Evolutionary conservation across 257 asterid species (phyloP), one percentile per base, ranked within the genome.

Genomic region (Striga asiatica): DNA sequence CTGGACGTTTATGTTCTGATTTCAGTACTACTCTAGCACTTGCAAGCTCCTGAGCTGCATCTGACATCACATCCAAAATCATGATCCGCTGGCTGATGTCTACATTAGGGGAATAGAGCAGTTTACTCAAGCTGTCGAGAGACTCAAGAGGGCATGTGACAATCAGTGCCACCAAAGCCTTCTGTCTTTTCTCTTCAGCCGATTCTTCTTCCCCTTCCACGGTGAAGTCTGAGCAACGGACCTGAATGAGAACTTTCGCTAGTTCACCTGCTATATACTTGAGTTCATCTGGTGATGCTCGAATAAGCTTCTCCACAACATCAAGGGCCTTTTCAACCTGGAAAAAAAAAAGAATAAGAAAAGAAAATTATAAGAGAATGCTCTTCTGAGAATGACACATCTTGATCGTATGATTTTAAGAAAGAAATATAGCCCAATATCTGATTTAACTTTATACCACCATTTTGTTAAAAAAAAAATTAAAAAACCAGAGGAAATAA

Each of bases 211-310:
- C 95, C 54, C 97, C 97, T 68, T 87, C 97, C 19, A 73, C 68
- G 32, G 93, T 61, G 41, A 66, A 65, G 28, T 91, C 97, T 57
- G 83, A 74, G 75, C 98, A 88, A 43, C 94, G 97, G 32, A 82
- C 84, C 63, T 82, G 92, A 38, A 92, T 66, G 41, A 92, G 94
- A 62, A 74, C 73, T 73, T 78, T 82, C 31, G 73, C 81, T 56
- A 92, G 70, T 64, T 88, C 97, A 65, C 85, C 71, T 21, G 94
- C 94, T 67, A 82, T 61, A 46, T 62, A 85, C 62, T 75, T 84
- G 41, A 92, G 94, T 76, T 87, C 98, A 47, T 88, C 95, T 12
- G 98, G 97, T 56, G 88, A 77, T 50, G 98, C 95, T 76, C 95
- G 84, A 48, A 92, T 77, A 65, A 92, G 94, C 62, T 74, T 79